phyloP scores from a whole-genome alignment of 1,284 basidiomycete species.

The Cryptococcus wingfieldii region DNA sequence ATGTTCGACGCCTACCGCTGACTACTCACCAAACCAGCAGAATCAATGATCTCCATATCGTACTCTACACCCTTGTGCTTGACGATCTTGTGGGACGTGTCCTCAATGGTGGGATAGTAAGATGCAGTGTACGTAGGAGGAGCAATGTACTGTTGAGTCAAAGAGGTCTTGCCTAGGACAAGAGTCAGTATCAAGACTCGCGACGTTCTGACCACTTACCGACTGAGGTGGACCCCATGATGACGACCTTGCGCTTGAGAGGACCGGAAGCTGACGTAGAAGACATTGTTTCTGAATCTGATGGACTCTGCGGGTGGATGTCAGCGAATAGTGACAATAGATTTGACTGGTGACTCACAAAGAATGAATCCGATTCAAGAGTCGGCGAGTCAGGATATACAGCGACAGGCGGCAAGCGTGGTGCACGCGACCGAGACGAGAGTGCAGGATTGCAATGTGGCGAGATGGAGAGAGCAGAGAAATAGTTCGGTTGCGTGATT shows the following conservation, averaged over 20 bases:
- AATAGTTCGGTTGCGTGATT: slow-evolving; percentile 4
- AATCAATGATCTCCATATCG: slow-evolving; percentile 97
- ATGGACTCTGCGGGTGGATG: not conserved
- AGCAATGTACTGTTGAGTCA: slow-evolving; percentile 69
- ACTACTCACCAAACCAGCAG: slow-evolving; percentile 68
- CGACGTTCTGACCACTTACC: slow-evolving; percentile 54
- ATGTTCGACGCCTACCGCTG: not conserved
- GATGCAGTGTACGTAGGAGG: slow-evolving; percentile 65
- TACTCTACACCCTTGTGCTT: slow-evolving; percentile 79
- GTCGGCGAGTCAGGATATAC: slow-evolving; percentile 1
- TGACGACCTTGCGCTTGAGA: slow-evolving; percentile 73
- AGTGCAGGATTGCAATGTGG: not conserved
- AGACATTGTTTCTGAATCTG: slow-evolving; percentile 10
- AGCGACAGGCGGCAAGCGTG: not conserved
- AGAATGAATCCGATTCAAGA: too few relatives aligned
- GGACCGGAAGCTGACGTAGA: slow-evolving; percentile 7
- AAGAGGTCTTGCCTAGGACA: slow-evolving; percentile 67
- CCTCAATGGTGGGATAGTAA: slow-evolving; percentile 95
- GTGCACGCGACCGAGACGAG: too few relatives aligned
- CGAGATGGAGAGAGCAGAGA: slow-evolving; percentile 6
- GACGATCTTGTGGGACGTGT: slow-evolving; percentile 78
- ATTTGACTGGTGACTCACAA: not conserved
- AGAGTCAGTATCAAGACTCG: too few relatives aligned
- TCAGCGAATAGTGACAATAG: not conserved
- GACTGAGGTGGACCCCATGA: slow-evolving; percentile 73